Percentiles rank a stretch among this genome's conserved stretches.
Evolutionary conservation across 306 rosid species (phyloP).

Genomic region (Rosa multiflora): DNA sequence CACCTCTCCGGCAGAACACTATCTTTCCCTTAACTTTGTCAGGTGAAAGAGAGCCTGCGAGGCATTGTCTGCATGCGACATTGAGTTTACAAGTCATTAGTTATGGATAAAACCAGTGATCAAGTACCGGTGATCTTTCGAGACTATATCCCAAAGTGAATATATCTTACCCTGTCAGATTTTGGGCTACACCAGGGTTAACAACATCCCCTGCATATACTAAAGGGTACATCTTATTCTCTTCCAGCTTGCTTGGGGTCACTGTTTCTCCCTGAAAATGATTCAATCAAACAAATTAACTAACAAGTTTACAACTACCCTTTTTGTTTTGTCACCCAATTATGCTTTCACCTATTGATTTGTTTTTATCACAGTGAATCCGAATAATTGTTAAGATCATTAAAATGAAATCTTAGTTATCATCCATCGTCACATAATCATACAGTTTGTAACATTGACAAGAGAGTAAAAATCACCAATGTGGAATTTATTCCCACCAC

Average conservation of each 20-base stretch:
- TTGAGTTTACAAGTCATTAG: constrained; percentile 1
- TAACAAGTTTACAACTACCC: not conserved
- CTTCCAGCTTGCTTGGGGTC: constrained; percentile 49
- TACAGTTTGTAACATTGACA: no score
- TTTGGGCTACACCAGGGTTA: constrained; percentile 28
- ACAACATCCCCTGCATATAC: constrained; percentile 62
- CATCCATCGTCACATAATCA: not conserved
- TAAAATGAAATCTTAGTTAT: not conserved
- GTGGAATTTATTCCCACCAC: no score
- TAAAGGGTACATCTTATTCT: constrained; percentile 44
- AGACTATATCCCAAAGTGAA: not conserved
- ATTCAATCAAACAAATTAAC: not conserved
- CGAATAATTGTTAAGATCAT: not conserved
- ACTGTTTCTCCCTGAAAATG: constrained; percentile 68
- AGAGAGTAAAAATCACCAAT: no score
- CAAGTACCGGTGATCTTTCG: not conserved
- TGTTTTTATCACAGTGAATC: no score
- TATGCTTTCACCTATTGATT: not conserved
- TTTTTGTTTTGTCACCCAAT: not conserved
- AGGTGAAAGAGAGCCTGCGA: constrained; percentile 58
- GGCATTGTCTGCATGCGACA: constrained; percentile 57
- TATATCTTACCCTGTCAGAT: constrained; percentile 38
- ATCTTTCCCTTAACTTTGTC: constrained; percentile 68
- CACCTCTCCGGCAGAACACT: constrained; percentile 77
- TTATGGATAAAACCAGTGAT: not conserved